A percentile compares a stretch with the other conserved stretches of the same genome.
Evolutionary conservation across 2,329 filamentous ascomycete genomes (phyloP).

Genomic region (Penicillium sp.): DNA sequence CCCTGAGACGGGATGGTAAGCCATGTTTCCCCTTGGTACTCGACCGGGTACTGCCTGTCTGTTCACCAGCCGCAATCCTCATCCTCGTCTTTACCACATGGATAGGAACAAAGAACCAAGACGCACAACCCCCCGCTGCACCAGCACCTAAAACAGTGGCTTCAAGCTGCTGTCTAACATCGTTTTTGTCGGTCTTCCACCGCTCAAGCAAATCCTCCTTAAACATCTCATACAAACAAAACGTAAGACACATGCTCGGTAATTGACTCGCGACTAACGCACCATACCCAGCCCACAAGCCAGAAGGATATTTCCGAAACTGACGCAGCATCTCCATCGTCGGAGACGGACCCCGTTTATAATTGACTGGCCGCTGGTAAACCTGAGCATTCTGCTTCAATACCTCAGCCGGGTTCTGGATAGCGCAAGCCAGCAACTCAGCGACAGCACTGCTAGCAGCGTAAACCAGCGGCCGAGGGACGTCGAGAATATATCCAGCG

Average conservation of each 20-base stretch:
- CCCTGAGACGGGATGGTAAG: background rate
- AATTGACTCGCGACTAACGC: slow-evolving; percentile 10
- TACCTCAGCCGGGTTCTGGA: slow-evolving; percentile 12
- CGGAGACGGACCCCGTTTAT: background rate
- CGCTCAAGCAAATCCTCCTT: slow-evolving; percentile 8
- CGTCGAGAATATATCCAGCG: slow-evolving; percentile 2
- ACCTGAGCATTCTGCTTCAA: slow-evolving; percentile 16
- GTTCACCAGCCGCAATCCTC: slow-evolving; percentile 9
- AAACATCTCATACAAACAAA: slow-evolving; percentile 13
- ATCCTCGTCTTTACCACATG: slow-evolving; percentile 14
- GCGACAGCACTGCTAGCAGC: slow-evolving; percentile 8
- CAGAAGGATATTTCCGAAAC: slow-evolving; percentile 2
- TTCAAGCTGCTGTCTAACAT: background rate
- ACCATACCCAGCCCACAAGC: slow-evolving; percentile 9
- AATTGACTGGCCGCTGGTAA: background rate
- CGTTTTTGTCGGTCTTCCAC: background rate
- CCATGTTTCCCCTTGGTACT: background rate
- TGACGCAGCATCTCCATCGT: slow-evolving; percentile 4
- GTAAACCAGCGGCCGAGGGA: slow-evolving; percentile 5
- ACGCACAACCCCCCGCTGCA: slow-evolving; percentile 8
- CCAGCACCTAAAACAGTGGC: slow-evolving; percentile 7
- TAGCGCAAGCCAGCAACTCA: slow-evolving; percentile 8
- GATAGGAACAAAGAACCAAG: slow-evolving; percentile 14
- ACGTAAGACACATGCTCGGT: slow-evolving; percentile 12
- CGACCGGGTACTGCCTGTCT: background rate